phyloP scores from a whole-genome alignment of 768 basidiomycete genomes.

The Exsudoporus frostii region DNA sequence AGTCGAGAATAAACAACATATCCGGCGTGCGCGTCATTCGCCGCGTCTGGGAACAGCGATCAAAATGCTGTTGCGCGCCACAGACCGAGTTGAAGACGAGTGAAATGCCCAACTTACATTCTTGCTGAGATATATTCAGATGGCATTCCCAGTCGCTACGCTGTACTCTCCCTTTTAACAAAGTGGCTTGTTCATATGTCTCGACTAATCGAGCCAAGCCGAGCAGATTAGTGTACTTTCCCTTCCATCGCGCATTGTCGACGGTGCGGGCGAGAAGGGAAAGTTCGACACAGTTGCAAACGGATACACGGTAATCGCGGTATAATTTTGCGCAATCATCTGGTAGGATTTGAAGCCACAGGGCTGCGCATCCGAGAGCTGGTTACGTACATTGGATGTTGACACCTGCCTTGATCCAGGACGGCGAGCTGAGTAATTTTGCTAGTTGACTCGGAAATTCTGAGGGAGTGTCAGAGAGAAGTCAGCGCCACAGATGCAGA shows the following conservation, averaged over 20 bases:
- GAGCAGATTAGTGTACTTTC: constrained; percentile 55
- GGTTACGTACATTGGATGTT: constrained; percentile 58
- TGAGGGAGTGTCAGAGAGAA: constrained; percentile 25
- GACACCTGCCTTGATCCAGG: constrained; percentile 67
- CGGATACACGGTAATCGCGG: constrained; percentile 40
- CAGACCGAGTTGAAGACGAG: neutral
- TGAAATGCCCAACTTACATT: constrained; percentile 47
- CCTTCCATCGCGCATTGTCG: constrained; percentile 72
- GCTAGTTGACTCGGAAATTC: constrained; percentile 53
- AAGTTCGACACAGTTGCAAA: constrained; percentile 61
- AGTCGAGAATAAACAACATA: constrained; percentile 51
- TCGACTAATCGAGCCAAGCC: constrained; percentile 67
- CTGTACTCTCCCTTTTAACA: constrained; percentile 59
- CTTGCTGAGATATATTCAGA: constrained; percentile 46
- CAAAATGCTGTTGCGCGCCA: constrained; percentile 3
- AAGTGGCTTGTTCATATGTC: constrained; percentile 47
- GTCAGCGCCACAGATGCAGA: neutral
- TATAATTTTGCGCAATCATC: constrained; percentile 69
- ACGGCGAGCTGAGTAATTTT: constrained; percentile 49
- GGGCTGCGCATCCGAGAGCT: neutral
- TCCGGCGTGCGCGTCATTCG: constrained; percentile 69
- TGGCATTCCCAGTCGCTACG: constrained; percentile 67
- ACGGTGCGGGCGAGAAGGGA: constrained; percentile 65
- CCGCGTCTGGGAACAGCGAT: constrained; percentile 49
- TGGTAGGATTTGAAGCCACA: constrained; percentile 27